Evolutionary conservation across 1,284 basidiomycete genomes (phyloP), one percentile per base, ranked within the genome.

Genomic region (Puccinia novopanici): DNA sequence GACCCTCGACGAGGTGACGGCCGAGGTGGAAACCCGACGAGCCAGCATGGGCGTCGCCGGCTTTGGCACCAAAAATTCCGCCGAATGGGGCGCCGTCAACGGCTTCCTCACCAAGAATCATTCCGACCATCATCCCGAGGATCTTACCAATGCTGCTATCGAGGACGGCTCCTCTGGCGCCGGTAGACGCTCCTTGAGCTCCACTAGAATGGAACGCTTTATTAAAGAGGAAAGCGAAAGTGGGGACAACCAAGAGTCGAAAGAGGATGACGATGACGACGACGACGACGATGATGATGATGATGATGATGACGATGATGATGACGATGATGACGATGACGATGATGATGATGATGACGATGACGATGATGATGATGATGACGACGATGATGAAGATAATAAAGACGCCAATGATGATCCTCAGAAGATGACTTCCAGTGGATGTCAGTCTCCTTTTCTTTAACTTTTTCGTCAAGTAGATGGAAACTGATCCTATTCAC

Each of bases 1-100:
- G 85, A 99, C 96, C 0, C 93, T 99, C 19, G 96, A 99, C 84
- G 94, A 99, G 86, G 97, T 99, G 83, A 98, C 96, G 0, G 95
- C 94, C 6, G 93, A 96, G 84, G 93, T 99, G 0, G 96, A 98
- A 87, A 93, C 91, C 84, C 88, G 95, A 22, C 88, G 91, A 24
- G 88, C 88, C 67, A 89, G 88, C 83, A 87, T 87, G 80, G 82
- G 76, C 9, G 27, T 79, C 37, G 65, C 81, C 79, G 74, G 78
- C 57, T 81, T 81, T 4, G 81, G 79, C 9, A 75, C 68, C 17
- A 78, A 82, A 17, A 84, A 85, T 30, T 84, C 82, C 24, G 84
- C 84, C 5, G 84, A 83, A 30, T 83, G 83, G 19, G 84, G 84
- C 13, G 84, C 84, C 45, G 83, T 84, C 2, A 85, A 84, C 17